Percentiles rank a stretch among this genome's conserved stretches.
phyloP scores from a whole-genome alignment of 2,329 filamentous ascomycete genomes.

The Fusarium avenaceum region DNA sequence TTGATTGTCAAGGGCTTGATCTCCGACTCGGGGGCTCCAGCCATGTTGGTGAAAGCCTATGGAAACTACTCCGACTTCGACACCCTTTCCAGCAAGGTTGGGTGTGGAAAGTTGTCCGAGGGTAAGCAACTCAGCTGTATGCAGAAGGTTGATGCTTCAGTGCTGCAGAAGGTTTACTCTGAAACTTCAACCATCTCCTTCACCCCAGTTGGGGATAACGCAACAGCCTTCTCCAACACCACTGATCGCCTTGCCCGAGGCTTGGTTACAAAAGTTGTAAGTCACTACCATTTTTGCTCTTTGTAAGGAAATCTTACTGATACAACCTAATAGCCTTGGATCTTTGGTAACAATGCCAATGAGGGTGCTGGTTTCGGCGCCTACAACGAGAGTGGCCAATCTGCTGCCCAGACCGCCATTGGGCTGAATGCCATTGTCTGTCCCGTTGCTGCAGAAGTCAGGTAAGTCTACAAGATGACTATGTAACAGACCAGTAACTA shows the following conservation, averaged over 20 bases:
- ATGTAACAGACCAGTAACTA: rapidly evolving
- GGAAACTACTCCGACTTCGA: conserved; percentile 21
- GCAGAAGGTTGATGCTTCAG: conserved; percentile 13
- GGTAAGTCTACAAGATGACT: background rate
- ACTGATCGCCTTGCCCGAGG: conserved; percentile 11
- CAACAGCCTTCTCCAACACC: conserved; percentile 13
- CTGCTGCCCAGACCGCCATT: conserved; percentile 8
- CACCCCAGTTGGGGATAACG: conserved; percentile 11
- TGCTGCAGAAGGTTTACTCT: conserved; percentile 12
- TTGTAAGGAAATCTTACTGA: rapidly evolving
- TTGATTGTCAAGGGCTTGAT: conserved; percentile 18
- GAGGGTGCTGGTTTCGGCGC: conserved; percentile 28
- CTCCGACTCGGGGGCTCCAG: conserved; percentile 8
- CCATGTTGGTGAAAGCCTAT: conserved; percentile 9
- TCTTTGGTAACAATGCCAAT: conserved; percentile 30
- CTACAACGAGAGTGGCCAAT: conserved; percentile 1
- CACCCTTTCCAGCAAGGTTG: conserved; percentile 8
- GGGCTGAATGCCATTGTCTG: conserved; percentile 12
- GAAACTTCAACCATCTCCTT: conserved; percentile 12
- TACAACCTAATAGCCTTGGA: conserved; percentile 1
- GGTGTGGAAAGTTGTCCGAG: background rate
- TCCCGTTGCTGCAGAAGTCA: conserved; percentile 20
- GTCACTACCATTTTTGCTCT: background rate
- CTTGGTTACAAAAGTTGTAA: conserved; percentile 14
- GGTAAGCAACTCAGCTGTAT: conserved; percentile 10